These are phyloP conservation scores for Calonectria pteridis DNA, from an alignment of 2,329 filamentous ascomycete genomes.

Conservation along the genomic window DNA sequence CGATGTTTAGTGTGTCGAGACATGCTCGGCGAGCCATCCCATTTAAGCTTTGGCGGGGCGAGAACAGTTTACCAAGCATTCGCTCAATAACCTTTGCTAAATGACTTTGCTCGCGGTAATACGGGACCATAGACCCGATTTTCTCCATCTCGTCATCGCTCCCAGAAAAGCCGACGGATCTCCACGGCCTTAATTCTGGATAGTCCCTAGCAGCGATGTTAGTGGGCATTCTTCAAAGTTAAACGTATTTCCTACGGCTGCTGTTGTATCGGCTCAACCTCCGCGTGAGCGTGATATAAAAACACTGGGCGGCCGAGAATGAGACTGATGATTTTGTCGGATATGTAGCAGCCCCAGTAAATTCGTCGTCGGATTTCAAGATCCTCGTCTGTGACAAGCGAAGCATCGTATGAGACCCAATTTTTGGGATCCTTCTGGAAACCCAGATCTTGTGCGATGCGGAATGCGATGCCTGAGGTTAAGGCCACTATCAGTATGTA, in stretches of 20 bases:
- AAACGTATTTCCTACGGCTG: neutral
- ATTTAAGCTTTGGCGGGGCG: slow-evolving; percentile 15
- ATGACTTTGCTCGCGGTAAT: slow-evolving; percentile 37
- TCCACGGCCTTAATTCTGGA: slow-evolving; percentile 39
- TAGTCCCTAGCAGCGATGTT: slow-evolving; percentile 21
- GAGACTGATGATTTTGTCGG: slow-evolving; percentile 43
- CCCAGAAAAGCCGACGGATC: slow-evolving; percentile 38
- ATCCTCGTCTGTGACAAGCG: slow-evolving; percentile 37
- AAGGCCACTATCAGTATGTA: neutral
- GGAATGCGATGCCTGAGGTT: slow-evolving; percentile 44
- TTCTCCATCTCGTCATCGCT: slow-evolving; percentile 10
- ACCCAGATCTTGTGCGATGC: slow-evolving; percentile 47
- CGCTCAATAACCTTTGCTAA: slow-evolving; percentile 35
- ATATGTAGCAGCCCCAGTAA: slow-evolving; percentile 47
- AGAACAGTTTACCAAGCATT: slow-evolving; percentile 35
- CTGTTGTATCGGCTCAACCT: slow-evolving; percentile 21
- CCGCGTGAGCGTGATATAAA: slow-evolving; percentile 12
- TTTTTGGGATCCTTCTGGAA: slow-evolving; percentile 43
- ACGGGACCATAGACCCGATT: slow-evolving; percentile 32
- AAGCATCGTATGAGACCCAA: slow-evolving; percentile 37
- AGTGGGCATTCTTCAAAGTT: neutral
- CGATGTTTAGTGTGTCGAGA: slow-evolving; percentile 36
- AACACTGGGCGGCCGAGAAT: slow-evolving; percentile 25
- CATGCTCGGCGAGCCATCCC: slow-evolving; percentile 8
- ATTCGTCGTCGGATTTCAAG: slow-evolving; percentile 45